Conservation (phyloP, 192 early-diverging fungal genomes). For the Coemansia sp. region DNA sequence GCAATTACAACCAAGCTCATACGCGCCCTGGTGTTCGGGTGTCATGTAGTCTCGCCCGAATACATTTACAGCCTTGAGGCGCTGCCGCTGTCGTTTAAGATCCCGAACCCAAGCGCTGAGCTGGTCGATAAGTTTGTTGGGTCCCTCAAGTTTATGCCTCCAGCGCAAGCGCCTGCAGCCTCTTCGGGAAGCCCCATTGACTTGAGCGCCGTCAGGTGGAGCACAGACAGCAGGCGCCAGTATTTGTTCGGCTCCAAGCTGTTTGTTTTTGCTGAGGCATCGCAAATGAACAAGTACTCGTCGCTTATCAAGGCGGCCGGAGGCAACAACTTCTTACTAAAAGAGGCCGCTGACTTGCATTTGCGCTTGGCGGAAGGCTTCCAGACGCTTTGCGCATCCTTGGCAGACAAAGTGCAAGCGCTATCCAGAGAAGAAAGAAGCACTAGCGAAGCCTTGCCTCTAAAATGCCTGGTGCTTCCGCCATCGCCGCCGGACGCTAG, state of each 20-base stretch:
- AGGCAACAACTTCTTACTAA: conserved; percentile 6
- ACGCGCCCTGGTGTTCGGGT: conserved; percentile 17
- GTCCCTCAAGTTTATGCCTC: conserved; percentile 16
- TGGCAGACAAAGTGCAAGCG: neutral
- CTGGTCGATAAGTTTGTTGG: conserved; percentile 10
- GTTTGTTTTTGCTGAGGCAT: conserved; percentile 25
- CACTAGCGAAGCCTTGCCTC: neutral
- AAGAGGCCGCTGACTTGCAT: neutral
- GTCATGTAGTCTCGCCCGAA: conserved; percentile 11
- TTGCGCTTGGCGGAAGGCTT: neutral
- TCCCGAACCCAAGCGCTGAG: conserved; percentile 3
- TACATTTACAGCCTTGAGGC: conserved; percentile 8
- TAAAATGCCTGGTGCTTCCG: conserved; percentile 11
- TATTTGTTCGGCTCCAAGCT: conserved; percentile 13
- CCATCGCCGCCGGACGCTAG: neutral
- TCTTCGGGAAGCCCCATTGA: conserved; percentile 22
- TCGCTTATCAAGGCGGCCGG: conserved; percentile 12
- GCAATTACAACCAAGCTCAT: conserved; percentile 31
- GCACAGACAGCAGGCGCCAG: conserved; percentile 13
- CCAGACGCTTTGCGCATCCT: neutral
- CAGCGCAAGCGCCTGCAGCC: neutral
- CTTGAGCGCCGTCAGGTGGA: conserved; percentile 13
- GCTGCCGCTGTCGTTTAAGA: conserved; percentile 1
- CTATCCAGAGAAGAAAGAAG: neutral
- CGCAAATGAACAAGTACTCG: conserved; percentile 16